Evolutionary conservation across 305 asterid species (phyloP).

Genomic region (Solanum chacoense): DNA sequence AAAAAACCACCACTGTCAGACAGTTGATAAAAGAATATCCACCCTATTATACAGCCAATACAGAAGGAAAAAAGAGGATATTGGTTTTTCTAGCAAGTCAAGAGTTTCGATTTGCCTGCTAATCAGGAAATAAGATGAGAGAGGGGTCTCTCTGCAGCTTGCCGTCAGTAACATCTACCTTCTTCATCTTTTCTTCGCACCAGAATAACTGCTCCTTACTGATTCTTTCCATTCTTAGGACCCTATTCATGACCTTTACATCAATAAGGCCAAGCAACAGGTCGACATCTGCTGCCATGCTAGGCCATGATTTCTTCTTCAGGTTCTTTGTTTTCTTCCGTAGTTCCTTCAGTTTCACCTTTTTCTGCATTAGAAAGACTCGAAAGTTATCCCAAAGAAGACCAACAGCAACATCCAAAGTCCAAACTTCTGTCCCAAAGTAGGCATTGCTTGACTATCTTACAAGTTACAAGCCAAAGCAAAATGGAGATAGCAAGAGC

Average conservation of each 20-base stretch:
- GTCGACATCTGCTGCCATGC: conserved; percentile 39
- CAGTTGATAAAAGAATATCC: not conserved
- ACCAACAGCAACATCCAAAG: not conserved
- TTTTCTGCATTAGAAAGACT: conserved; percentile 46
- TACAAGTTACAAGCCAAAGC: not conserved
- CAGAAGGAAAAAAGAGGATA: not conserved
- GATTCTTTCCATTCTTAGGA: conserved; percentile 42
- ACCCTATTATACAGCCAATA: not conserved
- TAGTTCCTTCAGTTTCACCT: conserved; percentile 58
- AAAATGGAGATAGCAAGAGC: not conserved
- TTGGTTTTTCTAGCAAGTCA: not conserved
- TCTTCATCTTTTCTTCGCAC: conserved; percentile 94
- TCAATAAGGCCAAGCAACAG: conserved; percentile 64
- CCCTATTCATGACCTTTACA: conserved; percentile 57
- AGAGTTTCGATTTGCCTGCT: not conserved
- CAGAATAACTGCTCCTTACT: conserved; percentile 68
- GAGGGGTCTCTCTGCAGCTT: conserved; percentile 80
- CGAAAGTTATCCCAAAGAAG: not conserved
- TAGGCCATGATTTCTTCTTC: conserved; percentile 62
- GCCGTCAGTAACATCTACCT: conserved; percentile 39
- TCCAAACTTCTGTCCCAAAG: not conserved
- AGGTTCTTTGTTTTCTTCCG: conserved; percentile 57
- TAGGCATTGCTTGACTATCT: not conserved
- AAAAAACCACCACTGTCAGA: not conserved
- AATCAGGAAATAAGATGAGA: conserved; percentile 61